These are phyloP conservation scores for Ogataea hybrid DNA, from an alignment of 1,139 yeast genomes.

Conservation along the genomic window DNA sequence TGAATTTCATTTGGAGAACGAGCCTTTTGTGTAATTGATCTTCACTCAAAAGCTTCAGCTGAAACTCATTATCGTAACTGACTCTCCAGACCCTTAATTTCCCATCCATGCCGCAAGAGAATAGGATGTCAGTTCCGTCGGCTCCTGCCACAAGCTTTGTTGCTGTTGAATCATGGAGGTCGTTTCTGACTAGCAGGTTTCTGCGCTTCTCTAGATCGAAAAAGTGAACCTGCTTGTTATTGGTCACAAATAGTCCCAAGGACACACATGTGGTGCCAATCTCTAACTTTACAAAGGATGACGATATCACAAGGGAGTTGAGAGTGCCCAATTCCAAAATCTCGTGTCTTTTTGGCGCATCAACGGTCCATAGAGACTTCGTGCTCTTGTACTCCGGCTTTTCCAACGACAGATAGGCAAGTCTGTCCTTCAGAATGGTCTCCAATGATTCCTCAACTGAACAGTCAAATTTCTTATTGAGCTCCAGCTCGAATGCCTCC, in stretches of 20 bases:
- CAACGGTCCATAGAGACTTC: conserved; percentile 26
- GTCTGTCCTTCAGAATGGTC: conserved; percentile 51
- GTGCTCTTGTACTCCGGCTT: conserved; percentile 11
- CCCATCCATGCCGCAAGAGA: conserved; percentile 40
- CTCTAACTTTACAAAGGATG: conserved; percentile 16
- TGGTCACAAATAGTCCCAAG: conserved; percentile 27
- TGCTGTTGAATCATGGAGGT: conserved; percentile 21
- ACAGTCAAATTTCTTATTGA: conserved; percentile 22
- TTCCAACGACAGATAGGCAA: conserved; percentile 32
- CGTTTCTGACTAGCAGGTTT: conserved; percentile 13
- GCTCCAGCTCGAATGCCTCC: conserved; percentile 40
- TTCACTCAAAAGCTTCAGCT: conserved; percentile 24
- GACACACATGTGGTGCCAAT: conserved; percentile 9
- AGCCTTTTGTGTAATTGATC: conserved; percentile 42
- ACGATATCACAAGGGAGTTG: conserved; percentile 26
- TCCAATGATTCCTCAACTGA: conserved; percentile 44
- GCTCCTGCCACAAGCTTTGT: conserved; percentile 25
- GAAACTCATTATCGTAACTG: conserved; percentile 1
- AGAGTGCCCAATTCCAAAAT: conserved; percentile 16
- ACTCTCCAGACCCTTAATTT: conserved; percentile 25
- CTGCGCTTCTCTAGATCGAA: conserved; percentile 23
- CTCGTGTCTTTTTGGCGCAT: conserved; percentile 18
- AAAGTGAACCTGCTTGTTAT: conserved; percentile 25
- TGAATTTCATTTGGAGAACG: conserved; percentile 38
- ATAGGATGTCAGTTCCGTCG: conserved; percentile 20